Conservation (phyloP, 306 rosid species). For the Acacia melanoxylon region DNA sequence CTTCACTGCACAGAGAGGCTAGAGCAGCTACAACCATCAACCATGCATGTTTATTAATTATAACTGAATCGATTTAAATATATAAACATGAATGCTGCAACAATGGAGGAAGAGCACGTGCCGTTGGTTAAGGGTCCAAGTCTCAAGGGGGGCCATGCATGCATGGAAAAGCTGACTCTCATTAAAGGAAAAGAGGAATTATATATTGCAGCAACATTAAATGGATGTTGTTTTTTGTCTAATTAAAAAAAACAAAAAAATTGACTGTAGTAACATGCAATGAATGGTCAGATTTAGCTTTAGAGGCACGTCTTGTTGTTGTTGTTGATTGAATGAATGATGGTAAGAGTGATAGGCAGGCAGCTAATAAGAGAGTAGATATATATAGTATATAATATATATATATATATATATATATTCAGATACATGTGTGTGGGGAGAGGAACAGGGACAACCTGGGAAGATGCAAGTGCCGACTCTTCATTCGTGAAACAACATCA, state of each 20-base stretch:
- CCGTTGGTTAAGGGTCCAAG: constrained; percentile 12
- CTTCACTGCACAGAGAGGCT: constrained; percentile 12
- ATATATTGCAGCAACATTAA: constrained; percentile 39
- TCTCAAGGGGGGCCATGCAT: constrained; percentile 36
- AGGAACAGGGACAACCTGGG: constrained; percentile 38
- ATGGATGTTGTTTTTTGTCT: constrained; percentile 17
- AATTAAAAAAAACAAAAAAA: not conserved
- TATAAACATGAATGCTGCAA: constrained; percentile 2
- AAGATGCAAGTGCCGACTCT: constrained; percentile 18
- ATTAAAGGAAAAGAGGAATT: constrained; percentile 25
- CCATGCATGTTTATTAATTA: not conserved
- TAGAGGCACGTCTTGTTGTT: constrained; percentile 34
- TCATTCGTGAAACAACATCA: constrained; percentile 34
- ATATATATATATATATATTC: not conserved
- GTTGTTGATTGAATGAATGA: constrained; percentile 35
- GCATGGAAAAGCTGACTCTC: constrained; percentile 53
- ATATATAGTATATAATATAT: no score
- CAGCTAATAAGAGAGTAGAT: not conserved
- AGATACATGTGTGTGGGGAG: not conserved
- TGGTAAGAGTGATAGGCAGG: not conserved
- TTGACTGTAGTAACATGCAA: constrained; percentile 43
- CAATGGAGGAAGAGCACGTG: constrained; percentile 37
- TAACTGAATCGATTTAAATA: not conserved
- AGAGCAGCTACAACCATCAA: not conserved
- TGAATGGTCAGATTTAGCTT: constrained; percentile 34